Evolutionary conservation across 169 alveolate species (phyloP), one percentile per base, ranked within the genome.

Genomic region (Plasmodium falciparum): DNA sequence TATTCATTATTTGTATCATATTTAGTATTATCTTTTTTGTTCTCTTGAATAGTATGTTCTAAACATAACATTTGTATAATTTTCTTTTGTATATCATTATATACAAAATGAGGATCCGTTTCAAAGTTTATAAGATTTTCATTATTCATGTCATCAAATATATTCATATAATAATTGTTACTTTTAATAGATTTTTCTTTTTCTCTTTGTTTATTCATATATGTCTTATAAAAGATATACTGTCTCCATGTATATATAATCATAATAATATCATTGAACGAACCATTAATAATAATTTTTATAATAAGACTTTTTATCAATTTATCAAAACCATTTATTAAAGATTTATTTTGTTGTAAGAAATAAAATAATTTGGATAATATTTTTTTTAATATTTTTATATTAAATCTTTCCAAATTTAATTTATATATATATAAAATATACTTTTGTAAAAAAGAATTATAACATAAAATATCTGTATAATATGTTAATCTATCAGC

Each of bases 401-500:
- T 72, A 43, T 52, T 83, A 39, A 83, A 83, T 20, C 1, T 29
- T 50, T 17, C 45, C 12, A 83, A 45, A 69, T 83, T 83, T n/a
- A 56, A 24, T 73, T 61, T 83, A 63, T 83, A 83, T 73, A 83
- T 83, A 50, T 83, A 54, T 54, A 83, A 54, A 69, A 83, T 58
- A 83, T 83, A 63, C 26, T 83, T 83, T 17, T 83, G 91, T 73
- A 83, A 49, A 17, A 50, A 63, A 39, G 73, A 72, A 59, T 73
- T 58, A 29, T 83, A 15, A 29, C 91, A 83, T 70, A 83, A 83
- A 15, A 83, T 56, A 24, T 83, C 91, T 6, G 91, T 83, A 15
- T 83, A 83, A 49, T 83, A 83, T 59, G 91, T 83, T 65, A 83
- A 49, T 49, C 59, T 83, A 58, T 83, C 91, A 22, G 91, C 83